These are phyloP conservation scores for Linum usitatissimum DNA, from an alignment of 345 rosid genomes.

Conservation along the genomic window DNA sequence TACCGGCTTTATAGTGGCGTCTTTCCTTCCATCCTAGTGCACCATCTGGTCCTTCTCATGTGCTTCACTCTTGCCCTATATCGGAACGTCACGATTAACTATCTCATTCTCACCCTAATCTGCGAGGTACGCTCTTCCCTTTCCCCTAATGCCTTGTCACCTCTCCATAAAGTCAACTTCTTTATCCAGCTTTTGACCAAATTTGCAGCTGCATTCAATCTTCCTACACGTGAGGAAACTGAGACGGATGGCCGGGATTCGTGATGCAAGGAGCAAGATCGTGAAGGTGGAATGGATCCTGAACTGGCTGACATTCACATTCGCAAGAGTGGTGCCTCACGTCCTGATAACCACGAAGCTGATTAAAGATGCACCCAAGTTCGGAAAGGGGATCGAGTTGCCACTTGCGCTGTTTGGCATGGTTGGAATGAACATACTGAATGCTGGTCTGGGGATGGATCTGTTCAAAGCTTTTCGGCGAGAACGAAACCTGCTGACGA, in stretches of 20 bases:
- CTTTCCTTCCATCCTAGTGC: constrained; percentile 65
- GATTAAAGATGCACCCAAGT: constrained; percentile 55
- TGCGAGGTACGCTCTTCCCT: constrained; percentile 53
- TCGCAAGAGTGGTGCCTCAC: constrained; percentile 52
- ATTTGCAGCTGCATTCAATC: constrained; percentile 67
- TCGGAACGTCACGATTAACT: constrained; percentile 74
- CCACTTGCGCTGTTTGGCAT: constrained; percentile 80
- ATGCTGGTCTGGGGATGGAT: constrained; percentile 60
- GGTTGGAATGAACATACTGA: constrained; percentile 80
- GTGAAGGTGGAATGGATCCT: constrained; percentile 72
- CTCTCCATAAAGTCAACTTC: background rate
- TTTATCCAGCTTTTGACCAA: background rate
- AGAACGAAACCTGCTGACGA: constrained; percentile 33
- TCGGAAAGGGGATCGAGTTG: constrained; percentile 59
- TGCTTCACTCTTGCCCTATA: constrained; percentile 88
- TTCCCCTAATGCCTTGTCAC: background rate
- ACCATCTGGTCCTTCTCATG: constrained; percentile 72
- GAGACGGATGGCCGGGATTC: constrained; percentile 78
- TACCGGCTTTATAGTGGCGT: constrained; percentile 63
- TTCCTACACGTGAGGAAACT: constrained; percentile 78
- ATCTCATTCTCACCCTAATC: constrained; percentile 71
- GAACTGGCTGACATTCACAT: constrained; percentile 52
- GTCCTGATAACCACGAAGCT: constrained; percentile 63
- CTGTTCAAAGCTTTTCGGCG: constrained; percentile 59
- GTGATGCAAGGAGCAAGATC: constrained; percentile 42